Percentiles rank a stretch among this genome's conserved stretches.
Evolutionary conservation across 768 basidiomycete genomes (phyloP).

Genomic region (Holtermanniella nyarrowii): DNA sequence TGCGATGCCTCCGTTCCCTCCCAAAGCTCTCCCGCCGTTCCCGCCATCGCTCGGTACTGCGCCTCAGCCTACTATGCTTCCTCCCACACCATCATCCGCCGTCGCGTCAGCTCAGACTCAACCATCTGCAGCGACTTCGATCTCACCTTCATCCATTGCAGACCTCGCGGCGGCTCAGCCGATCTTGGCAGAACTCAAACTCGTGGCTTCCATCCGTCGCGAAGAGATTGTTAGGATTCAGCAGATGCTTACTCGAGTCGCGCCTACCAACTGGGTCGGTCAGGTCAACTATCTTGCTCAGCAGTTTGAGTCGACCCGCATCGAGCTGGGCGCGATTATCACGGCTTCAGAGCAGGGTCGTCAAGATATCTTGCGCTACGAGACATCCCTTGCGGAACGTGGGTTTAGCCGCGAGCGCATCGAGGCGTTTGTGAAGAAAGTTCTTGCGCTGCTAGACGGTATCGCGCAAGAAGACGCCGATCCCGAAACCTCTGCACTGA

Average conservation of each 20-base stretch:
- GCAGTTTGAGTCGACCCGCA: neutral
- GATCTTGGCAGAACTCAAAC: neutral
- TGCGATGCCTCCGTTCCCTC: neutral
- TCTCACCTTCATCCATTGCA: neutral
- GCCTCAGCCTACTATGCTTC: neutral
- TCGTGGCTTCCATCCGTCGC: neutral
- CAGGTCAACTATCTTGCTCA: neutral
- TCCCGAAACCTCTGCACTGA: neutral
- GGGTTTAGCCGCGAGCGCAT: conserved; percentile 22
- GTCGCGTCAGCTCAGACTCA: neutral
- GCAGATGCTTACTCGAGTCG: neutral
- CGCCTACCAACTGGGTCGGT: neutral
- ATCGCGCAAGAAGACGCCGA: conserved; percentile 31
- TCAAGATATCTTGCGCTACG: neutral
- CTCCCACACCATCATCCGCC: neutral
- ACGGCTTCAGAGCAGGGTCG: neutral
- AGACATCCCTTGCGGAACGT: conserved; percentile 11
- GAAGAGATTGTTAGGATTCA: neutral
- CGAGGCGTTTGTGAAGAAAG: conserved; percentile 30
- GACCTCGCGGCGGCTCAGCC: neutral
- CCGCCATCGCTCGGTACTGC: too few species aligned
- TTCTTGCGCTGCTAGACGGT: conserved; percentile 30
- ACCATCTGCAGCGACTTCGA: neutral
- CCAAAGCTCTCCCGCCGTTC: conserved; percentile 2
- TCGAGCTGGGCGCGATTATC: neutral